Base-by-base conservation (phyloP, 2,329 filamentous ascomycete genomes). In the Fragosphaeria purpurea region DNA sequence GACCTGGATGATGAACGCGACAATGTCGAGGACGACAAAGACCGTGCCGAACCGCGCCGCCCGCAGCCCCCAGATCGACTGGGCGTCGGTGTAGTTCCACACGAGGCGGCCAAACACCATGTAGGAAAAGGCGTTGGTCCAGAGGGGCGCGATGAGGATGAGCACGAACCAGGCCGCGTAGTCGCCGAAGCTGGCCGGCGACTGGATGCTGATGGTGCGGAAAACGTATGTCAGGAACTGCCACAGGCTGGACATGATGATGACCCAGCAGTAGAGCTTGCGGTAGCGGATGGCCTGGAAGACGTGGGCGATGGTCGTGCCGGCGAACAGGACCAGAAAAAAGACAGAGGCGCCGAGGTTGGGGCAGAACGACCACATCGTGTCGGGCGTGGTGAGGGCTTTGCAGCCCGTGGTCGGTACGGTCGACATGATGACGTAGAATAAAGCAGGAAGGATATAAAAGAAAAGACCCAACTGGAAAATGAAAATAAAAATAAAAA, bases 21-120 rank as follows among this genome's bases (percentile, higher is more conserved):
- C 41, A 22, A 75, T 57, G 54, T 76, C 73, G 31, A 74, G 61
- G 58, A 68, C 67, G 7, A 76, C 70, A 46, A 77, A 76, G 32
- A 70, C 58, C 32, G 66, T 64, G 9, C 71, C 68, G 48, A 76
- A 65, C 12, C 61, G 63, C 31, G 60, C 53, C 1, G 63, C 64
- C 7, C 55, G 55, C n/a, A 70, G 57, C 1, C 59, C 50, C 50
- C 57, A 62, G 4, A 70, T 37, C 13, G 41, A 47, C 10, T 41
- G 64, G 7, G 65, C 62, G 0, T 67, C 67, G 10, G 70, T 61
- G 52, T 62, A 62, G 53, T 65, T 67, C 58, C 66, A 63, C 6
- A 71, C 59, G 54, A 70, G 62, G 34, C 67, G 64, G 2, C 68
- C 66, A 45, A 71, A 65, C 7, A 65, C 65, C 68, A 72, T 72